A percentile compares a stretch with the other conserved stretches of the same genome.
Evolutionary conservation across 768 basidiomycete genomes (phyloP).

Genomic region (Cystofilobasidium bisporidii): DNA sequence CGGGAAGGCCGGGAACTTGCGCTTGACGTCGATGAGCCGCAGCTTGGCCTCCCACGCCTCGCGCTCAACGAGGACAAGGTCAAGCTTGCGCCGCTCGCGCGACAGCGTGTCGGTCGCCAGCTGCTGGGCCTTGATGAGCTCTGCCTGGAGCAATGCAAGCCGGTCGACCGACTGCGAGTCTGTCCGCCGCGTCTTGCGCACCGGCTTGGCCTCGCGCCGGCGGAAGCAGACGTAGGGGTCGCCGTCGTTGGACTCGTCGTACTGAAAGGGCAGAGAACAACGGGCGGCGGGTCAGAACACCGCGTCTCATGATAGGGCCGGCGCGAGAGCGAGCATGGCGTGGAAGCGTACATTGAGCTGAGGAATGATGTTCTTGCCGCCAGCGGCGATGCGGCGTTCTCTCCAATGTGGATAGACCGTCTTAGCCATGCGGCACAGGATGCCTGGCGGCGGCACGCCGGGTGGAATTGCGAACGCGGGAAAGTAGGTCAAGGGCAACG

Average conservation of each 20-base stretch:
- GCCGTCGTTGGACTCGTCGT: constrained; percentile 77
- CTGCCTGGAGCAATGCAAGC: constrained; percentile 65
- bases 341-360: constrained; percentile 58
- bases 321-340: neutral
- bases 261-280: constrained; percentile 43
- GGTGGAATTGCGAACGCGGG: constrained; percentile 58
- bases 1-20: constrained; percentile 46
- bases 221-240: constrained; percentile 98
- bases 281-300: neutral
- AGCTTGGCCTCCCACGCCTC: constrained; percentile 70
- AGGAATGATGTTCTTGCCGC: constrained; percentile 78
- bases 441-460: constrained; percentile 56
- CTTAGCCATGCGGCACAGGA: constrained; percentile 60
- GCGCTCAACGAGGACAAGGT: constrained; percentile 51
- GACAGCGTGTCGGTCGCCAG: constrained; percentile 58
- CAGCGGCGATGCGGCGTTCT: constrained; percentile 65
- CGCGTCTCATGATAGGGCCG: neutral
- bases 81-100: constrained; percentile 69
- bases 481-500: constrained; percentile 55
- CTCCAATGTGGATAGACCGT: constrained; percentile 82
- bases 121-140: constrained; percentile 62
- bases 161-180: constrained; percentile 85
- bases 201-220: constrained; percentile 82
- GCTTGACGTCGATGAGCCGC: constrained; percentile 66
- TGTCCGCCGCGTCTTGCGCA: constrained; percentile 85